phyloP scores from a whole-genome alignment of 108 stramenopile species.

The Hondaea fermentalgiana region DNA sequence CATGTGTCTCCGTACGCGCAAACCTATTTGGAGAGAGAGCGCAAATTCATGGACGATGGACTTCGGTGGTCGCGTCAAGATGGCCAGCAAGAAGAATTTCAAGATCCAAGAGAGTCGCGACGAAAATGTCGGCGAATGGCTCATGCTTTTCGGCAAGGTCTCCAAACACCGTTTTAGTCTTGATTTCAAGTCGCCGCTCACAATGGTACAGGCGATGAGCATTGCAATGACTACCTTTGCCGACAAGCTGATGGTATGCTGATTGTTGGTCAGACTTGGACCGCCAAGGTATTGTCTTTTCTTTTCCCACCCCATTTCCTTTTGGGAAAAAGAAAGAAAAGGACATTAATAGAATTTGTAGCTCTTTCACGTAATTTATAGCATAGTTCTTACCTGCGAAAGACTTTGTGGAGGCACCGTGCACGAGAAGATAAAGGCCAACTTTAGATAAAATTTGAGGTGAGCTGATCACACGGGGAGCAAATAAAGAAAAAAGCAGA shows the following conservation, averaged over 20 bases:
- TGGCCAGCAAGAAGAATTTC: conserved; percentile 32
- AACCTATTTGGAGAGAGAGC: conserved; percentile 13
- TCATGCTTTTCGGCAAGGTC: conserved; percentile 24
- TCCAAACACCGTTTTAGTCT: conserved; percentile 25
- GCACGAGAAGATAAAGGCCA: not conserved
- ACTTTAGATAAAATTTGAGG: not conserved
- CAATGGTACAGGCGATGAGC: not conserved
- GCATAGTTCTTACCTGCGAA: not conserved
- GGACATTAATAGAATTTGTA: too few relatives aligned
- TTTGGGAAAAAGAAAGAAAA: too few relatives aligned
- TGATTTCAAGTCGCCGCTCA: conserved; percentile 16
- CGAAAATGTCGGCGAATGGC: not conserved
- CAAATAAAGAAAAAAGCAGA: not conserved
- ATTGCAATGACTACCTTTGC: conserved; percentile 26
- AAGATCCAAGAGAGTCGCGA: not conserved
- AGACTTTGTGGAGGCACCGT: not conserved
- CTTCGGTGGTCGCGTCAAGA: conserved; percentile 24
- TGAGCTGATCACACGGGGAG: not conserved
- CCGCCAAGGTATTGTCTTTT: too few relatives aligned
- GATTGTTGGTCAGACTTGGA: not conserved
- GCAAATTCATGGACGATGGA: conserved; percentile 27
- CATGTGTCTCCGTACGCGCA: not conserved
- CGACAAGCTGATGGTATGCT: conserved; percentile 15
- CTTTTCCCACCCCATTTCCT: too few relatives aligned
- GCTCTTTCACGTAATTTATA: too few relatives aligned